Base-by-base conservation (phyloP, 2,329 filamentous ascomycete species). In the Cryphonectria japonica region DNA sequence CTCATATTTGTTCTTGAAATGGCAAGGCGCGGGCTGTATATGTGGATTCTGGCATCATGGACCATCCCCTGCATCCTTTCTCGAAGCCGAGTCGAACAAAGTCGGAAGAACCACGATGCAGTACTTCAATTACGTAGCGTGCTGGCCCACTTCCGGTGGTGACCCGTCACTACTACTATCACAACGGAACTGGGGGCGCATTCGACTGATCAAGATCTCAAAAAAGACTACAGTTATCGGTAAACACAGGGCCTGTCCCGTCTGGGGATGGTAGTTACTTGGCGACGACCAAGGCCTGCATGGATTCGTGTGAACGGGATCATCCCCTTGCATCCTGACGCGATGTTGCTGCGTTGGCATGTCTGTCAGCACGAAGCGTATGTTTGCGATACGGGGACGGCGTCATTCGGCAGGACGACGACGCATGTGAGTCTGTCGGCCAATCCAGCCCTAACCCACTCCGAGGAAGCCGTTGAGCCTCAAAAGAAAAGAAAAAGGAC, bases 401-500 rank as follows among this genome's bases (percentile, higher is more conserved):
- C 66, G 52, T 59, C 37, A 22, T 43, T 43, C 65, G 50, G 65
- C 52, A 57, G 46, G 13, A 22, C 43, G 22, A 50, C 22, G 26
- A 41, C 32, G 32, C 19, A 67, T 50, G 50, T 9, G 34, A 59
- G n/a, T 60, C 16, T 37, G 26, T 29, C n/a, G n/a, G 41, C 41
- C 46, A n/a, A 11, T 2, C 22, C 46, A 50, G 7, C 46, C 22
- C 46, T 22, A 50, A 2, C 22, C 46, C 29, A 8, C 26, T 26
- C 62, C 63, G 26, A 52, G 26, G 43, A 65, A 32, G 63, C 43
- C 19, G 63, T 65, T 65, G 63, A 65, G 63, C 16, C 63, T 65
- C 63, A 65, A 65, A 11, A 37, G 13, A 11, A 3, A 65, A 16
- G 50, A 19, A 37, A 11, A 22, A 9, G 29, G 41, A 50, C 63